A percentile compares a stretch with the other conserved stretches of the same genome.
Evolutionary conservation across 306 rosid genomes (phyloP).

Genomic region (Cicer chorassanicum): DNA sequence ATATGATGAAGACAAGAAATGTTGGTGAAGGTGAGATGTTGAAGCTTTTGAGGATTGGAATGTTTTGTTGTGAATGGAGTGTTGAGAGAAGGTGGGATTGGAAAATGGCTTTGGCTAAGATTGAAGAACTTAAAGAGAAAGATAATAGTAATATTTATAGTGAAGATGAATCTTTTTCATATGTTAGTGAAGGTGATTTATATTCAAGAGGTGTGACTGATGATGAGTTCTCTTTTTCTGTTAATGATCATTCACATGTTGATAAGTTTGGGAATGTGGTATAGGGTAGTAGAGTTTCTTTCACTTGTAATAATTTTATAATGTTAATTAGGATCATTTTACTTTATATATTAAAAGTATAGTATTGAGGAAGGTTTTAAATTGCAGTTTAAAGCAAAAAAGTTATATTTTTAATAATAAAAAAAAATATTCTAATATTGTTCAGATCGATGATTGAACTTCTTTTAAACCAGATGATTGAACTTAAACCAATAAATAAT

Average conservation of each 20-base stretch:
- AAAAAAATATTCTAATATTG: too few relatives aligned
- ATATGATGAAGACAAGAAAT: slow-evolving; percentile 48
- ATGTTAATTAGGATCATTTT: too few relatives aligned
- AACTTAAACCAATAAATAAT: too few relatives aligned
- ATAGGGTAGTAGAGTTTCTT: not conserved
- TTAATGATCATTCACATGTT: slow-evolving; percentile 9
- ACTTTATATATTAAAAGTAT: too few relatives aligned
- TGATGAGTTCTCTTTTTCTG: slow-evolving; percentile 59
- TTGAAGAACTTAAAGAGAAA: slow-evolving; percentile 63
- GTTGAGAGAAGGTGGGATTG: slow-evolving; percentile 63
- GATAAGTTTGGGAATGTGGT: not conserved
- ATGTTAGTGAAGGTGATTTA: slow-evolving; percentile 60
- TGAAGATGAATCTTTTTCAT: slow-evolving; percentile 53
- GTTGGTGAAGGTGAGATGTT: slow-evolving; percentile 64
- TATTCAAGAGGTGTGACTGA: slow-evolving; percentile 56
- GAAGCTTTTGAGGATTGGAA: slow-evolving; percentile 67
- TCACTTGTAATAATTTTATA: too few relatives aligned
- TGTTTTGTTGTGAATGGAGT: slow-evolving; percentile 60
- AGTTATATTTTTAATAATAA: too few relatives aligned
- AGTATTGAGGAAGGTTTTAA: too few relatives aligned
- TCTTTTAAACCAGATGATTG: too few relatives aligned
- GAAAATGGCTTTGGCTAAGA: slow-evolving; percentile 62
- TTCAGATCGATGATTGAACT: too few relatives aligned
- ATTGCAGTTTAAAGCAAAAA: too few relatives aligned
- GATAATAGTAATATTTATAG: slow-evolving; percentile 22